Base-by-base conservation (phyloP, 441 rosid genomes). In the Sinapis alba region DNA sequence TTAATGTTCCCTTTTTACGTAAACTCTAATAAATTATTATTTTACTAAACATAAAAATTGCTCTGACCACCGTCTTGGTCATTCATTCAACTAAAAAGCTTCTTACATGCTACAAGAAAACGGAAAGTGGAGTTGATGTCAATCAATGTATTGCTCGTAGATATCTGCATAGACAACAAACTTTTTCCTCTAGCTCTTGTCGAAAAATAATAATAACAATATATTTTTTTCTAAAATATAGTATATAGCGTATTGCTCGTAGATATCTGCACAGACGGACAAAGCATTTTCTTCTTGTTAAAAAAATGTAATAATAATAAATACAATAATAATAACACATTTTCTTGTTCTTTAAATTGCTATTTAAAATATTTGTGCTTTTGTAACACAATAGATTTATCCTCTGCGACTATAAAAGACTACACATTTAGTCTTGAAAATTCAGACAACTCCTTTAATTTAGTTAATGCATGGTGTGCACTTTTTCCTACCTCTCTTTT, bases 81-180 rank as follows among this genome's bases (percentile, higher is more conserved):
- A 57, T 76, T 69, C 66, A 70, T 11, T 70, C 71, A 63, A 41
- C 58, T 50, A 41, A 19, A n/a, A 16, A 54, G 12, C 65, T 50
- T 76, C 32, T 62, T 27, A 5, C 27, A 63, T 76, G 71, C 43
- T 76, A 15, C 41, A 68, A 62, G 18, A 26, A 61, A 36, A 75
- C 74, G 79, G n/a, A 36, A 68, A 66, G 34, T 75, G 34, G 28
- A 68, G 73, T 75, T 62, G 27, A 62, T 53, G 59, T 27, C 47
- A n/a, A 59, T 67, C 59, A 27, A 67, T 60, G 51, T 11, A 45
- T 47, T 60, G n/a, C 36, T 45, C 51, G 16, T 65, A 34, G 21
- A 41, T 36, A 36, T 36, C 43, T 41, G 15, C 50, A 21, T 7
- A 36, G 43, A 36, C 43, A 10, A 36, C 43, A 36, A 36, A 36